Evolutionary conservation across 1,284 basidiomycete genomes (phyloP), one percentile per base, ranked within the genome.

Genomic region (Wallemia mellicola): DNA sequence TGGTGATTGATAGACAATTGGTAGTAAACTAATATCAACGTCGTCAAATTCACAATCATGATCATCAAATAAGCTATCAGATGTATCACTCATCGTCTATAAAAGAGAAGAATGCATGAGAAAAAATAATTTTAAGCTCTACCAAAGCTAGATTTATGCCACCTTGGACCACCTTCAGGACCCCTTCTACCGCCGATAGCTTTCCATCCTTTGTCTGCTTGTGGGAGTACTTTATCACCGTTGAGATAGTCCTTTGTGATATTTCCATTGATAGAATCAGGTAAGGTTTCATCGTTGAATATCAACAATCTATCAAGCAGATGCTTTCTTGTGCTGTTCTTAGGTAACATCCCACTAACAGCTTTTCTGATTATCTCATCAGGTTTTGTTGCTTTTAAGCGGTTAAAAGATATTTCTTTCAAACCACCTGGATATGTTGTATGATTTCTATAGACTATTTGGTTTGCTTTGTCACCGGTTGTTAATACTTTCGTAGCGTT

Each of bases 361-460:
- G 91, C 91, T 64, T 86, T 79, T n/a, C 85, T 80, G 61, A 95
- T 86, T 65, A 94, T 92, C 75, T 95, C 84, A 63, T 94, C 89
- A 1, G 91, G 88, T 65, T 87, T 83, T 66, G 78, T 79, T 60
- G 79, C 72, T 77, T 86, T 80, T 80, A 94, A 80, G 38, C 77
- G 77, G 63, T 78, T 75, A 69, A 86, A 94, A 1, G 81, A 78
- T 1, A 82, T 83, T 73, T 88, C 85, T 68, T 95, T 94, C 68
- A 96, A 71, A 28, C 88, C 91, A 60, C 94, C 92, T 0, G 91
- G 86, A 67, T 77, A 96, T 79, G 89, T 88, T 0, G 88, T 80
- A 68, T 98, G 89, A 65, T 83, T 82, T 59, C 84, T 74, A 73
- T 89, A 98, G 22, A 92, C 69, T 64, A 89, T 77, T 67, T 96